Percentiles rank a stretch among this genome's conserved stretches.
These are phyloP conservation scores for Neocatenulostroma microsporum DNA, from an alignment of 2,329 filamentous ascomycete genomes.

Conservation along the genomic window DNA sequence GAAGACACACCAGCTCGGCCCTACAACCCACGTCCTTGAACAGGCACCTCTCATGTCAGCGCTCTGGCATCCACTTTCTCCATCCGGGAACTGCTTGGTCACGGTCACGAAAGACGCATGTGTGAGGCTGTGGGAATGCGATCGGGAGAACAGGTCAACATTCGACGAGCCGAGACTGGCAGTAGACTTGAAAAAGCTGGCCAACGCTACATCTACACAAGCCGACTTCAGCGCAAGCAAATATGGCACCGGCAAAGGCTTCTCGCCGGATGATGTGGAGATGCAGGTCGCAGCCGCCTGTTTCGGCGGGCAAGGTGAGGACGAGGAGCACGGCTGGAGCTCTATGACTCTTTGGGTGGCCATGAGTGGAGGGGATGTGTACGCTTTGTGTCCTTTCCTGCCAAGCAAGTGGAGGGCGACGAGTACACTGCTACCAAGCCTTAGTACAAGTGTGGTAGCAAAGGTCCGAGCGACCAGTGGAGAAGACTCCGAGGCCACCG, in stretches of 20 bases:
- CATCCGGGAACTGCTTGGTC: constrained; percentile 71
- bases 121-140: constrained; percentile 84
- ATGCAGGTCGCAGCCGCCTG: constrained; percentile 89
- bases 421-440: constrained; percentile 68
- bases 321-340: constrained; percentile 65
- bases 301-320: constrained; percentile 64
- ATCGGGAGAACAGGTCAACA: constrained; percentile 73
- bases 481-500: constrained; percentile 35
- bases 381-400: constrained; percentile 83
- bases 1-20: constrained; percentile 85
- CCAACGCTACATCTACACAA: constrained; percentile 71
- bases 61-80: constrained; percentile 86
- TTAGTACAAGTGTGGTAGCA: constrained; percentile 74
- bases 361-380: constrained; percentile 90
- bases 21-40: constrained; percentile 83
- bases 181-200: constrained; percentile 81
- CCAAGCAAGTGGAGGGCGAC: constrained; percentile 71
- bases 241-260: constrained; percentile 67
- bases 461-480: constrained; percentile 48
- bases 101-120: constrained; percentile 84
- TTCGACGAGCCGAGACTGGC: constrained; percentile 77
- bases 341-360: constrained; percentile 95
- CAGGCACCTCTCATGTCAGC: constrained; percentile 72
- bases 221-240: constrained; percentile 75
- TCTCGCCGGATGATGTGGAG: constrained; percentile 81